Evolutionary conservation across 2,329 filamentous ascomycete species (phyloP), one percentile per base, ranked within the genome.

Genomic region (Fusarium siculi): DNA sequence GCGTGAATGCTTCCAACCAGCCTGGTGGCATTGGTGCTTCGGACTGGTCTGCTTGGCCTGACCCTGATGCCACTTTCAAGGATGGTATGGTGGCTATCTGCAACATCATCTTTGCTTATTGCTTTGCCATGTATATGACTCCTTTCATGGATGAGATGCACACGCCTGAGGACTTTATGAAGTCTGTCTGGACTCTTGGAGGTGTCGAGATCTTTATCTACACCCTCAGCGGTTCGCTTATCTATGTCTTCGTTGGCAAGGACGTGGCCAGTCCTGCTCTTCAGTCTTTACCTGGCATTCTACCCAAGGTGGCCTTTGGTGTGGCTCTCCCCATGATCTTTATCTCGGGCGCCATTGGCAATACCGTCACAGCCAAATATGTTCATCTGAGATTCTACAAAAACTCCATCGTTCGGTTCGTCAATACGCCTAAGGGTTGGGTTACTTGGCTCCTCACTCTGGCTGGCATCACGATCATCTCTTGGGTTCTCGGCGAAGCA

Each of bases 31-130:
- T 63, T n/a, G 46, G 63, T 3, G 18, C 78, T 9, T 66, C 75
- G 36, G 68, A 74, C n/a, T 84, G 81, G 81, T 82, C 81, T 10
- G 79, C 80, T 2, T 84, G 82, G 80, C 82, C 82, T 12, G 78
- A 79, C 60, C 76, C 79, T 14, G 74, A 84, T 5, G 80, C 85
- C 5, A 79, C 81, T 23, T 81, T 91, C 37, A 83, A 83, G 49
- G 82, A 86, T 57, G 88, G 84, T 12, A 90, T 91, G 76, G 83
- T 87, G 12, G 86, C 88, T 4, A 84, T 91, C 30, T 85, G 83
- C 73, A 92, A 93, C 79, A 93, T 93, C 55, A 84, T 92, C 62
- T 88, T 93, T 63, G 90, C 91, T 36, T 93, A 91, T 81, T 84
- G 89, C 70, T 84, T 84, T 21, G 81, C 82, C 37, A 78, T 84